Evolutionary conservation across 2,329 filamentous ascomycete species (phyloP), one percentile per base, ranked within the genome.

Genomic region (Alternaria panax): DNA sequence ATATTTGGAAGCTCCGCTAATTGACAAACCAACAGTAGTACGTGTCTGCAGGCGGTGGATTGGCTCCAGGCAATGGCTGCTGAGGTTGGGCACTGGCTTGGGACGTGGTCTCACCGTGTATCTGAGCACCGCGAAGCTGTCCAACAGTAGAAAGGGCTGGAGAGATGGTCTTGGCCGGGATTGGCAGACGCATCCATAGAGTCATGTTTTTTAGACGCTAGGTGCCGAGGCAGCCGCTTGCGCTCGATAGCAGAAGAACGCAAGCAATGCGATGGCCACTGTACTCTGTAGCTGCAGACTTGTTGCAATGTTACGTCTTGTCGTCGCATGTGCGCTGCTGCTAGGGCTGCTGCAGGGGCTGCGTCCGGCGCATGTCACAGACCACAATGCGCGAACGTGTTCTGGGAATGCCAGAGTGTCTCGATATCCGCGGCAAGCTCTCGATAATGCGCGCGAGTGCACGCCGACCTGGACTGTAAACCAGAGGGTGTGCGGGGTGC

Each of bases 1-100:
- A 41, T 18, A 28, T 53, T 46, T 22, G 27, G n/a, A 53, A 51
- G 36, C 38, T 20, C 41, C 22, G 63, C 66, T 67, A 60, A 66
- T 53, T 25, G 32, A 30, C 11, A 16, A 41, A 14, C 36, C 18
- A 47, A 14, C 40, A 30, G 27, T 25, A 54, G 28, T 38, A 46
- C 11, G 32, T 38, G n/a, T 22, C 24, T 22, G 24, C 50, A 22
- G 24, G 50, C 25, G 50, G 45, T 36, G 45, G 36, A 36, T 34
- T 48, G 45, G 28, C 28, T 40, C 24, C n/a, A n/a, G 20, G 27
- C 8, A 24, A 25, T 12, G 9, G 30, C 8, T 34, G 45, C 30
- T 24, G 36, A 48, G 28, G 30, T 48, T 48, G 45, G 45, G 45
- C 45, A 48, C 45, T 48, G 45, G 28, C 38, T 48, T 36, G 6